Evolutionary conservation across 257 asterid species (phyloP).

Genomic region (Asclepias syriaca): DNA sequence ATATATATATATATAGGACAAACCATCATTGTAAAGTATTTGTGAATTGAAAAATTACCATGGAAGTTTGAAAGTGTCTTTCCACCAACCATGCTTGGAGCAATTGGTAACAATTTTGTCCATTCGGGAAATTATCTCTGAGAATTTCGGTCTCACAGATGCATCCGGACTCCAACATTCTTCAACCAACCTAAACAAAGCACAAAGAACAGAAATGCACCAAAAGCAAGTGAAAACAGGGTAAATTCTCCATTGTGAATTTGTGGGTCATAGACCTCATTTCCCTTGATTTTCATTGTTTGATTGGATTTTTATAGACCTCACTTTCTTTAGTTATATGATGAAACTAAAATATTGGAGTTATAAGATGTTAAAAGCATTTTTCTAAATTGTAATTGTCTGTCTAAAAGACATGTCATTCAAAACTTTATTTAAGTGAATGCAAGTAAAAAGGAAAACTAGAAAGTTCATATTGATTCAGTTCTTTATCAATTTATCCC

Average conservation of each 20-base stretch:
- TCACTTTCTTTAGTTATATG: neutral
- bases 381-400: neutral
- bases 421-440: neutral
- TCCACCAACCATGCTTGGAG: conserved; percentile 95
- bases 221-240: neutral
- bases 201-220: neutral
- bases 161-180: conserved; percentile 82
- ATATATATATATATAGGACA: too few species aligned
- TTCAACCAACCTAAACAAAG: conserved; percentile 61
- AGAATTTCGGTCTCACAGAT: conserved; percentile 55
- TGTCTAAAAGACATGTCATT: neutral
- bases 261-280: neutral
- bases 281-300: neutral
- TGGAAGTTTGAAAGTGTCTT: conserved; percentile 91
- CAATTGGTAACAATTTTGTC: conserved; percentile 62
- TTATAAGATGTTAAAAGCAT: neutral
- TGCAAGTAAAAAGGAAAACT: neutral
- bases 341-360: neutral
- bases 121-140: conserved; percentile 64
- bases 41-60: conserved; percentile 45
- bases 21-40: too few species aligned
- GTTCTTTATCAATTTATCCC: neutral
- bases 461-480: neutral
- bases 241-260: too few species aligned
- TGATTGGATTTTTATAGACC: neutral